Percentiles rank a stretch among this genome's conserved stretches.
phyloP scores from a whole-genome alignment of 2,329 filamentous ascomycete species.

The Ceratocystis harringtonii region DNA sequence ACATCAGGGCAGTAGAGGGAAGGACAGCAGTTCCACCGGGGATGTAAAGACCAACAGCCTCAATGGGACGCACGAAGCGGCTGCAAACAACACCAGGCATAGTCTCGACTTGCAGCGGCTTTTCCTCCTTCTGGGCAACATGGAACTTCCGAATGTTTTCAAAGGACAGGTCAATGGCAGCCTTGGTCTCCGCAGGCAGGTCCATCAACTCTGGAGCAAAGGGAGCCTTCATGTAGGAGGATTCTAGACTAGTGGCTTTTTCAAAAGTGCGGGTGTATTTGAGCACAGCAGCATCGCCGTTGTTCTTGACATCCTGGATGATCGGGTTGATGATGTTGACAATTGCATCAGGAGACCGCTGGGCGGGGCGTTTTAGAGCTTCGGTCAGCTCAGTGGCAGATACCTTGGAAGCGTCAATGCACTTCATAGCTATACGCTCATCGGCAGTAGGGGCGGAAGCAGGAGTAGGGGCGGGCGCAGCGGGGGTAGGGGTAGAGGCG shows the following conservation, averaged over 20 bases:
- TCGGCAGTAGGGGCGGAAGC: conserved; percentile 27
- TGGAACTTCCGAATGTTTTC: conserved; percentile 95
- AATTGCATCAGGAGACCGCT: conserved; percentile 88
- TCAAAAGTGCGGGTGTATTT: conserved; percentile 97
- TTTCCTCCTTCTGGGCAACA: conserved; percentile 72
- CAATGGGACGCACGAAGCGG: conserved; percentile 81
- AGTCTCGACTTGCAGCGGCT: conserved; percentile 74
- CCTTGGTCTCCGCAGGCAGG: conserved; percentile 64
- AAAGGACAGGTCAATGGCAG: conserved; percentile 86
- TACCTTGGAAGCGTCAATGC: conserved; percentile 54
- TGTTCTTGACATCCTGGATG: conserved; percentile 67
- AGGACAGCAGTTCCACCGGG: conserved; percentile 95
- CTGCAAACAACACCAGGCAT: conserved; percentile 96
- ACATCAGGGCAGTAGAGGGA: conserved; percentile 91
- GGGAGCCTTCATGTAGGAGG: conserved; percentile 76
- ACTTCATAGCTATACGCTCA: conserved; percentile 64
- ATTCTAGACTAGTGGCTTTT: conserved; percentile 79
- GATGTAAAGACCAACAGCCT: conserved; percentile 90
- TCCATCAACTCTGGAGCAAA: conserved; percentile 80
- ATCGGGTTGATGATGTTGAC: conserved; percentile 84
- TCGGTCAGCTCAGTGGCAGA: conserved; percentile 51
- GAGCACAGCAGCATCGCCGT: conserved; percentile 76
- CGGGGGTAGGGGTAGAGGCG: conserved; percentile 26
- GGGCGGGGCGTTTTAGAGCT: conserved; percentile 74
- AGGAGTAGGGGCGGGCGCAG: conserved; percentile 20